Base-by-base conservation (phyloP, 2,329 filamentous ascomycete species). In the Botryotinia globosa region DNA sequence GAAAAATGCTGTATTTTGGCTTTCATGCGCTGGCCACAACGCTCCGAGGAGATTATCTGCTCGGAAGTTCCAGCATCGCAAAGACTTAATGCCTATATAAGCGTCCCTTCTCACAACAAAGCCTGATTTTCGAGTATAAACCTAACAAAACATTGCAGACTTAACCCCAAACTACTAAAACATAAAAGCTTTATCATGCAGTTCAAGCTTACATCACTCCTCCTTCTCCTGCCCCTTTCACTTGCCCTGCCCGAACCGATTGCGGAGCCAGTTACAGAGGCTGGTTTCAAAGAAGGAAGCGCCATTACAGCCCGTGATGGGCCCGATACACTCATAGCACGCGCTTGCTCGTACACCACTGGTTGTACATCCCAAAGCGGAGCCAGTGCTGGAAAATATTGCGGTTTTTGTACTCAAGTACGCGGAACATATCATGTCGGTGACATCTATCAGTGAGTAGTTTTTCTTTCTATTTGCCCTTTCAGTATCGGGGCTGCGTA, bases 381-480 rank as follows among this genome's bases (percentile, higher is more conserved):
- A 29, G 66, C 66, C 25, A 63, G 45, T 45, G 58, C 71, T 54
- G 71, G 65, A 25, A 72, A 62, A n/a, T 72, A 72, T 56, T 72
- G 71, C 14, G 71, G 71, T 22, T 72, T 72, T 67, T 72, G 71
- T 48, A 72, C 42, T 9, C 71, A 72, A 54, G 71, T 72, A 39
- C 71, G 65, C 14, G 71, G 71, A 20, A 70, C 42, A 12, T 72
- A 64, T 54, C 37, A 62, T 7, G 32, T 65, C 16, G 42, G 34
- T n/a, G 42, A 72, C 45, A 69, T 72, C 12, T 72, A 72, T 37
- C 71, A 70, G 71, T 72, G 37, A 72, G 71, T 58, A 67, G 12
- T 9, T 32, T 20, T 20, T 4, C 22, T 45, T 5, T 22, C 34
- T 25, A 42, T 29, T 37, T 64, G 10, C 18, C 22, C 18, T 44